A percentile compares a stretch with the other conserved stretches of the same genome.
These are phyloP conservation scores for Colletotrichum chrysophilum DNA, from an alignment of 2,329 filamentous ascomycete genomes.

Conservation along the genomic window DNA sequence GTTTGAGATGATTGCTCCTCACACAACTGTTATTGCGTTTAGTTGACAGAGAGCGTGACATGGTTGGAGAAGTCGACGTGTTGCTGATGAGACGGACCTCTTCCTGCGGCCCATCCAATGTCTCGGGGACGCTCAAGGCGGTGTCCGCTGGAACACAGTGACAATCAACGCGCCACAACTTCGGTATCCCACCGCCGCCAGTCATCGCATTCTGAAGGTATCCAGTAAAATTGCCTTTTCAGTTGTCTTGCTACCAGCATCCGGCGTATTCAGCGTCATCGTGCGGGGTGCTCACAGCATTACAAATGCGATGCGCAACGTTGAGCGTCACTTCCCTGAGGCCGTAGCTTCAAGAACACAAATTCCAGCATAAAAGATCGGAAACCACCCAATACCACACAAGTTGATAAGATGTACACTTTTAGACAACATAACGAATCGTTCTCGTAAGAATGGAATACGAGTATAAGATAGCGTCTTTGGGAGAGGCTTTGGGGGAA, in stretches of 20 bases:
- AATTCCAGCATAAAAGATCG: neutral
- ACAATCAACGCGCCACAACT: neutral
- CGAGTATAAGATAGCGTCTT: neutral
- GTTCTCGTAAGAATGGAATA: neutral
- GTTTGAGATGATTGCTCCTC: neutral
- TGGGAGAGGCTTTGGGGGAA: neutral
- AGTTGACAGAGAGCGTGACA: neutral
- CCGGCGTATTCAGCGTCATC: neutral
- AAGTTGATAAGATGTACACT: neutral
- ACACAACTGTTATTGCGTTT: accelerated
- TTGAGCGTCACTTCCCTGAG: neutral
- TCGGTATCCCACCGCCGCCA: neutral
- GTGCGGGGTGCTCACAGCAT: neutral
- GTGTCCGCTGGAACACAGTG: neutral
- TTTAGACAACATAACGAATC: neutral
- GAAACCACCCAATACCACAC: neutral
- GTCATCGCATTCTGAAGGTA: neutral
- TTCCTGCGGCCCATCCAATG: neutral
- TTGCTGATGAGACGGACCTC: neutral
- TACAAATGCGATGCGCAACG: neutral
- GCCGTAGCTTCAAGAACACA: neutral
- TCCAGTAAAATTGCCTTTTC: neutral
- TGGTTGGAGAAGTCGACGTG: neutral
- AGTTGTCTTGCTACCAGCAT: neutral
- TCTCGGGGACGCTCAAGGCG: neutral